phyloP scores from a whole-genome alignment of 345 rosid genomes.

The Citrus inodora region DNA sequence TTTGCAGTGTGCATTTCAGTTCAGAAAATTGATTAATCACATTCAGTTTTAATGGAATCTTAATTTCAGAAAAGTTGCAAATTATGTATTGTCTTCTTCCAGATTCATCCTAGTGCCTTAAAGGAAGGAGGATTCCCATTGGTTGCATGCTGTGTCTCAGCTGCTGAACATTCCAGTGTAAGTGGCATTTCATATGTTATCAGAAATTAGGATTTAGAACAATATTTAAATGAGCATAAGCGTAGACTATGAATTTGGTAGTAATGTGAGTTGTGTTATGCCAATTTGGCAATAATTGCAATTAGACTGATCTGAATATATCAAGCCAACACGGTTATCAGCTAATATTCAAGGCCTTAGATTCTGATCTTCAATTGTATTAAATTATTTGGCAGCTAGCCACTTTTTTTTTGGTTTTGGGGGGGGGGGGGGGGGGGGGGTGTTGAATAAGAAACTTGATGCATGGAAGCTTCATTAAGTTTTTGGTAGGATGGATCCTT shows the following conservation, averaged over 20 bases:
- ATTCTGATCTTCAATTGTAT: neutral
- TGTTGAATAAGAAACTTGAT: neutral
- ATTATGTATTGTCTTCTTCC: conserved; percentile 14
- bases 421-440: too few relatives aligned
- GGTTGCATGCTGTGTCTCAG: conserved; percentile 82
- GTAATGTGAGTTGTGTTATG: neutral
- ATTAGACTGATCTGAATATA: neutral
- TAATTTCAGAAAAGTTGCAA: neutral
- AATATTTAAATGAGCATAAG: neutral
- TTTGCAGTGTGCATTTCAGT: neutral
- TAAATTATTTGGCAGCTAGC: neutral
- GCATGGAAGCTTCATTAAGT: neutral
- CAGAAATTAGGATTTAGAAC: neutral
- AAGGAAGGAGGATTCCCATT: conserved; percentile 80
- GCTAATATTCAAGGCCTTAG: neutral
- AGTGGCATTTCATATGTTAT: conserved; percentile 22
- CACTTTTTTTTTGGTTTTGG: neutral
- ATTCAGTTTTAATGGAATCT: neutral
- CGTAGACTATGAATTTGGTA: too few relatives aligned
- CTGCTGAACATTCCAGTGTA: conserved; percentile 85
- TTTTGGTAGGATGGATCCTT: neutral
- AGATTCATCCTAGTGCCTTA: conserved; percentile 91
- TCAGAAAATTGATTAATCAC: neutral
- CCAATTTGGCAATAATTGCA: neutral
- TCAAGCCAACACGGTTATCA: neutral